phyloP scores from a whole-genome alignment of 2,329 filamentous ascomycete species.

The Colletotrichum sp. region DNA sequence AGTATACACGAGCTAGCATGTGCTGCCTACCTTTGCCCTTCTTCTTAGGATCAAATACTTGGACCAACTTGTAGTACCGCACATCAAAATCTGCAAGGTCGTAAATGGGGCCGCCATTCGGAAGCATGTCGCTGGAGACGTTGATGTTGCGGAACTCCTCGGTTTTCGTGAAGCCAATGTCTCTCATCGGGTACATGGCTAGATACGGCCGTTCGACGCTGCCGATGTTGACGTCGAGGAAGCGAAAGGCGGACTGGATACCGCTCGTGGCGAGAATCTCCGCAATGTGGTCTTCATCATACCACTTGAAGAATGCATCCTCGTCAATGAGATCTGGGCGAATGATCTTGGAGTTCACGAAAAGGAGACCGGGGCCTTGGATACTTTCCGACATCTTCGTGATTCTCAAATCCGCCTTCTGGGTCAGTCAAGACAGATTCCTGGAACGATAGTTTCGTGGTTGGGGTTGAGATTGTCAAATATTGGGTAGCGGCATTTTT shows the following conservation, averaged over 20 bases:
- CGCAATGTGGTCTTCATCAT: neutral
- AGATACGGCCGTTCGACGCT: neutral
- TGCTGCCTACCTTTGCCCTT: neutral
- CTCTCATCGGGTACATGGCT: conserved; percentile 24
- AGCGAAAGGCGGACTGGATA: neutral
- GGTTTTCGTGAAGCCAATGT: conserved; percentile 36
- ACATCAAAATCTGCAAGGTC: neutral
- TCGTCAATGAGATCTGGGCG: neutral
- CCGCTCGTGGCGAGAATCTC: neutral
- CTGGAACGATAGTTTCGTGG: neutral
- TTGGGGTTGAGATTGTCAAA: fast-evolving
- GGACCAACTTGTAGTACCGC: neutral
- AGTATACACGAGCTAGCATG: no score
- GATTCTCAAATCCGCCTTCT: neutral
- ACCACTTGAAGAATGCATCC: neutral
- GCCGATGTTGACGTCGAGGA: neutral
- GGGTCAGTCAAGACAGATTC: neutral
- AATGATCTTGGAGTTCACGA: neutral
- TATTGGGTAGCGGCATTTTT: neutral
- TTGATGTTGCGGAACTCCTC: conserved; percentile 37
- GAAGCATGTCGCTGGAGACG: conserved; percentile 33
- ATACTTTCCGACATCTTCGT: neutral
- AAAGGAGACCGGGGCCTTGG: neutral
- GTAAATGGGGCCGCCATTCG: conserved; percentile 16
- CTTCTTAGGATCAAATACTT: neutral